phyloP scores from a whole-genome alignment of 306 rosid species.

The Citrullus mucosospermus region DNA sequence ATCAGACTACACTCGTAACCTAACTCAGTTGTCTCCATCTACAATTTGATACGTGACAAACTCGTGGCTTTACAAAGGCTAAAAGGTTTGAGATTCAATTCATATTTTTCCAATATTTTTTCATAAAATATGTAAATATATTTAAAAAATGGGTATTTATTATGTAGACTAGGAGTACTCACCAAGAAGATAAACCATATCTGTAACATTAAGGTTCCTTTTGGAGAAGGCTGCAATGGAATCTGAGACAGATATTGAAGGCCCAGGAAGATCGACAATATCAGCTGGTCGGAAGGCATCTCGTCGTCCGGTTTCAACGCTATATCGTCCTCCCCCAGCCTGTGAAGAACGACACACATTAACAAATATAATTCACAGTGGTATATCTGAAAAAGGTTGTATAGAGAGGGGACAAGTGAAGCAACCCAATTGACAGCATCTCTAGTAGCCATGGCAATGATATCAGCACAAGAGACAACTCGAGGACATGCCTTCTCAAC shows the following conservation, averaged over 20 bases:
- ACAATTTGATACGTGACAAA: no score
- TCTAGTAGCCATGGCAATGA: conserved; percentile 19
- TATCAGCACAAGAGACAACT: neutral
- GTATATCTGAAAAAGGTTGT: neutral
- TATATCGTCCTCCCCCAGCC: conserved; percentile 14
- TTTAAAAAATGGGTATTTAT: neutral
- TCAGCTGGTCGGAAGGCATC: conserved; percentile 19
- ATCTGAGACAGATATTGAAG: conserved; percentile 16
- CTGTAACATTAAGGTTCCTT: conserved; percentile 7
- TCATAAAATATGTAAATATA: no score
- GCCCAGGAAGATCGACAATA: conserved; percentile 22
- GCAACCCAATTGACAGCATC: conserved; percentile 18
- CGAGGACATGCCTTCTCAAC: conserved; percentile 11
- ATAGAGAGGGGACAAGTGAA: neutral
- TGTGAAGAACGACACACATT: neutral
- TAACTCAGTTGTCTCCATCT: no score
- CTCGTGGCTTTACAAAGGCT: no score
- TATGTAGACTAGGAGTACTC: neutral
- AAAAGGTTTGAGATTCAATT: no score
- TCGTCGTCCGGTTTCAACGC: conserved; percentile 22
- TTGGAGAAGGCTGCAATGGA: conserved; percentile 17
- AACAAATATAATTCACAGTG: neutral
- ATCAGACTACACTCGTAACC: no score
- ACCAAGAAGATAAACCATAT: conserved; percentile 39
- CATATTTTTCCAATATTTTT: no score